Conservation (phyloP, 495 filamentous ascomycete species). For the Chaetomium fimeti region DNA sequence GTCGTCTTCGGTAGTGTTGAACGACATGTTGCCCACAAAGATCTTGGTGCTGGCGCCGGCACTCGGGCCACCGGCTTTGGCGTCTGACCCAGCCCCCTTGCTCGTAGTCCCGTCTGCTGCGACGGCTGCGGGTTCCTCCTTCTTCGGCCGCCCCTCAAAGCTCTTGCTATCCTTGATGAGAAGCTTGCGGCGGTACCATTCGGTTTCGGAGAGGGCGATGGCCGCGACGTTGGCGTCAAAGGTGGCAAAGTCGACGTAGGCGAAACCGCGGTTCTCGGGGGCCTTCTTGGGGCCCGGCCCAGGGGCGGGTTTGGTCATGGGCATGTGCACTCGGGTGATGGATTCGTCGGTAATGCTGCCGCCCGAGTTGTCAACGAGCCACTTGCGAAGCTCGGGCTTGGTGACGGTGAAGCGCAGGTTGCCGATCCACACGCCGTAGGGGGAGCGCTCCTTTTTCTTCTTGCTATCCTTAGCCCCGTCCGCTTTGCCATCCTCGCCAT, state of each 20-base stretch:
- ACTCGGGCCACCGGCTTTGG: background rate
- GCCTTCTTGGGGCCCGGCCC: slow-evolving; percentile 34
- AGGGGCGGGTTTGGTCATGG: slow-evolving; percentile 44
- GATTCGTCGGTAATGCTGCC: slow-evolving; percentile 62
- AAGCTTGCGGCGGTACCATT: slow-evolving; percentile 70
- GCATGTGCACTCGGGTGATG: slow-evolving; percentile 84
- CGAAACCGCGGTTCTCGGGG: slow-evolving; percentile 75
- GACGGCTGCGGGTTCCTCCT: slow-evolving; percentile 37
- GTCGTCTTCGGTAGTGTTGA: slow-evolving; percentile 77
- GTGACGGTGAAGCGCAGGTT: slow-evolving; percentile 83
- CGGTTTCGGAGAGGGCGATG: slow-evolving; percentile 74
- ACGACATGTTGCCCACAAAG: slow-evolving; percentile 89
- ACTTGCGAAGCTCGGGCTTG: slow-evolving; percentile 66
- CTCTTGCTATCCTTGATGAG: slow-evolving; percentile 88
- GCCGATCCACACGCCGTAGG: slow-evolving; percentile 90
- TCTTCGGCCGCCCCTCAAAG: slow-evolving; percentile 72
- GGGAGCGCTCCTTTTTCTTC: slow-evolving; percentile 62
- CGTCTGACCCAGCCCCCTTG: slow-evolving; percentile 31
- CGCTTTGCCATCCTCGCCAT: background rate
- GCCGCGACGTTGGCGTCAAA: slow-evolving; percentile 65
- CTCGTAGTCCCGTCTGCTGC: slow-evolving; percentile 22
- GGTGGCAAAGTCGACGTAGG: slow-evolving; percentile 88
- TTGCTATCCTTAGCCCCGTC: slow-evolving; percentile 16
- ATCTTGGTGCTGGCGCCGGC: slow-evolving; percentile 68
- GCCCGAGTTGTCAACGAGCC: slow-evolving; percentile 65